A percentile compares a stretch with the other conserved stretches of the same genome.
These are phyloP conservation scores for Centaurea solstitialis DNA, from an alignment of 129 eudicot genomes.

Conservation along the genomic window DNA sequence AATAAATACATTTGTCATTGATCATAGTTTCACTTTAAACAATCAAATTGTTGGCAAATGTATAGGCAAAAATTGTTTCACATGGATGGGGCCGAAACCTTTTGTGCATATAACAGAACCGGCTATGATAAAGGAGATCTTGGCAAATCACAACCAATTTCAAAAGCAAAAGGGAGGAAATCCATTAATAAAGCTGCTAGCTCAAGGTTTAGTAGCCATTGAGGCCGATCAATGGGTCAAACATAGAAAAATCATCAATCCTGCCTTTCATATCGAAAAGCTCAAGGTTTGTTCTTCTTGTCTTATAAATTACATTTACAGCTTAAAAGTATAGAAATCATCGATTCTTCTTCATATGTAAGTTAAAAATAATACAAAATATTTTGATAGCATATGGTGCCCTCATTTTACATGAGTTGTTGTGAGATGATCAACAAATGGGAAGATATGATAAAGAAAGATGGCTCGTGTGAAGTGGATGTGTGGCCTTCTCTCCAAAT, in stretches of 20 bases:
- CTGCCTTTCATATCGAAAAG: conserved; percentile 51
- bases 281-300: conserved; percentile 34
- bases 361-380: background rate
- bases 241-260: conserved; percentile 50
- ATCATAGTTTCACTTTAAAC: background rate
- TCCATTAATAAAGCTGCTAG: conserved; percentile 19
- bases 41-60: background rate
- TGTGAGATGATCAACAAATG: background rate
- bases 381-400: conserved; percentile 3
- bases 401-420: background rate
- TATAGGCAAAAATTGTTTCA: conserved; percentile 23
- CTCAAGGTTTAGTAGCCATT: conserved; percentile 6
- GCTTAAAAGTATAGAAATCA: background rate
- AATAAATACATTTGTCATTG: background rate
- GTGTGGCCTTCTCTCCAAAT: background rate
- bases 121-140: conserved; percentile 31
- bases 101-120: conserved; percentile 41
- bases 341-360: background rate
- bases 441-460: background rate
- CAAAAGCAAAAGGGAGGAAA: conserved; percentile 30
- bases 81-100: conserved; percentile 50
- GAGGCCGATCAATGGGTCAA: conserved; percentile 39
- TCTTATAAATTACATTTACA: background rate
- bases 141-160: conserved; percentile 27
- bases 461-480: conserved; percentile 1